Evolutionary conservation across 1,284 basidiomycete species (phyloP).

Genomic region (Xerocomus nothofagi): DNA sequence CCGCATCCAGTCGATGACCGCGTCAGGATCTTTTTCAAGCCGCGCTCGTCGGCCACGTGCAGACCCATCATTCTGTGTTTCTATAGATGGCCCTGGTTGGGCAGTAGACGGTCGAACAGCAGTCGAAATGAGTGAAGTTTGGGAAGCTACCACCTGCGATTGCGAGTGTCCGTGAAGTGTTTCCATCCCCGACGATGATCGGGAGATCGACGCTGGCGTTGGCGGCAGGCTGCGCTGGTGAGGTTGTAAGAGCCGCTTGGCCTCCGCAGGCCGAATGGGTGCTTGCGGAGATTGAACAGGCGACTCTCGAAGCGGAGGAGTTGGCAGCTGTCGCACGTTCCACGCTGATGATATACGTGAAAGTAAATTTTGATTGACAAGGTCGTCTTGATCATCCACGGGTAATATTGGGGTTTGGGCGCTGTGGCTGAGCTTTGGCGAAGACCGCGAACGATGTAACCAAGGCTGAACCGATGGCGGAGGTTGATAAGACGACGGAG

Average conservation of each 20-base stretch:
- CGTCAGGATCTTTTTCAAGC: conserved; percentile 29
- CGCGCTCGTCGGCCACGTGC: conserved; percentile 19
- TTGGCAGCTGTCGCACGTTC: conserved; percentile 31
- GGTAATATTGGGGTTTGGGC: conserved; percentile 14
- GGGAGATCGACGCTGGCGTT: conserved; percentile 22
- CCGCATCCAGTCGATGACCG: conserved; percentile 34
- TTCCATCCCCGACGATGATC: conserved; percentile 21
- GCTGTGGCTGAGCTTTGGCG: conserved; percentile 27
- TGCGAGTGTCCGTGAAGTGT: conserved; percentile 24
- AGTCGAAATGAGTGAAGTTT: background rate
- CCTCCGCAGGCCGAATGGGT: conserved; percentile 7
- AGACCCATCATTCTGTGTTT: conserved; percentile 7
- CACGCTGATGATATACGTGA: conserved; percentile 23
- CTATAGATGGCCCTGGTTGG: conserved; percentile 21
- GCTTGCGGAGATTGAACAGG: conserved; percentile 14
- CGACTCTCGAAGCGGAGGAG: conserved; percentile 23
- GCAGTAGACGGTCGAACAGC: conserved; percentile 13
- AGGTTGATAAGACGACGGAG: conserved; percentile 35
- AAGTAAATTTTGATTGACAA: conserved; percentile 11
- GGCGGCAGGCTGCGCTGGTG: conserved; percentile 32
- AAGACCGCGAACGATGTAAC: conserved; percentile 35
- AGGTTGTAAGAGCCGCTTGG: conserved; percentile 24
- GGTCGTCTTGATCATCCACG: conserved; percentile 26
- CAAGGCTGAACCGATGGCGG: conserved; percentile 31
- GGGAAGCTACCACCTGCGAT: conserved; percentile 16